Evolutionary conservation across 805 yeast genomes (phyloP), one percentile per base, ranked within the genome.

Genomic region (Sungouiella blattae): DNA sequence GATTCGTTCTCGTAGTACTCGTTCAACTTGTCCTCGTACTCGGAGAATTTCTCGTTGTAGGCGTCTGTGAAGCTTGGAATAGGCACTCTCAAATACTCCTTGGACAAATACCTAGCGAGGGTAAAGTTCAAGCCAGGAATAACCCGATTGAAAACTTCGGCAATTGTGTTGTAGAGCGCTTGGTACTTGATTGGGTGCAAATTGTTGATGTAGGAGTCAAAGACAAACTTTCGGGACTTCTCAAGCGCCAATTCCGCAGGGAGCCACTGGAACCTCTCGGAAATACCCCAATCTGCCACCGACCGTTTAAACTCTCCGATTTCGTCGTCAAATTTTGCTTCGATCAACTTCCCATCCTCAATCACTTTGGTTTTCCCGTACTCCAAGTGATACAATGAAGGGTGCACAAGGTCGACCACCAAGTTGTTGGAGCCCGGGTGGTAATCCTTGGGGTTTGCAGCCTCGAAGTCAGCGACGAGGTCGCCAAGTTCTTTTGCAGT

Each of bases 141-240:
- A 11, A 47, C 35, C 3, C 18, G 22, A 26, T 55, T 55, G 42
- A 67, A 64, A 2, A 67, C 46, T 0, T 45, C 36, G 12, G 44
- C 67, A 29, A 67, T 60, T 2, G 50, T 30, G 1, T 22, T n/a
- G 41, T 67, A 67, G 15, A 67, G 41, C 1, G 36, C 39, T n/a
- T 40, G 26, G 37, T 41, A 46, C 28, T 47, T 41, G 1, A 39
- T 31, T 12, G 71, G 71, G 32, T 67, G 65, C 35, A 67, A 50
- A 39, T 67, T 67, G 45, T 67, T 67, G 40, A 67, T 67, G 41
- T 66, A 67, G 2, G 71, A 64, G 3, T 26, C 30, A 29, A 64
- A 44, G 11, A 37, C 35, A 34, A 46, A 61, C 7, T 20, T 29
- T 5, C 23, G 11, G 18, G 35, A 6, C 6, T 20, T 16, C 11